Evolutionary conservation across 1,284 basidiomycete species (phyloP), one percentile per base, ranked within the genome.

Genomic region (Ustilago esculenta): DNA sequence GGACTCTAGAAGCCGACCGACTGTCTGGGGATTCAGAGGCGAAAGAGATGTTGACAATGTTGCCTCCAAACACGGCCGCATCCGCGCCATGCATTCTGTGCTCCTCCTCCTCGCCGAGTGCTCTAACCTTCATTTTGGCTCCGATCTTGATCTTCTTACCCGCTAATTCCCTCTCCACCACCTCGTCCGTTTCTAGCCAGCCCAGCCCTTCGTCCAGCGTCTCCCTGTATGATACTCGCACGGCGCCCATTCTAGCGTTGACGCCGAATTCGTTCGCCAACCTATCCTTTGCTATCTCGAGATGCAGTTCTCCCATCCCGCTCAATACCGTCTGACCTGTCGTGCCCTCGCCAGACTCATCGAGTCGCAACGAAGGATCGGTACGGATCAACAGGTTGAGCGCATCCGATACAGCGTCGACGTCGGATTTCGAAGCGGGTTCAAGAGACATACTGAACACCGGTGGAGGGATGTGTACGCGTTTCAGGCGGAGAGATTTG

Each of bases 321-420:
- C 92, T 90, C 2, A 92, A 86, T 32, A 94, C 86, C 32, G 91
- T 85, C 75, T 94, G 92, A 0, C 91, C 91, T 63, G 93, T 91
- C 2, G 65, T 69, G 4, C 54, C 48, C 10, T 53, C 63, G 1
- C 60, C 58, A 4, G 70, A 40, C 15, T 67, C 68, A 49, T 82
- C 81, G 20, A 90, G 84, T 5, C 90, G 88, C 25, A 93, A 86
- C 1, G 90, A 92, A 12, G 92, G 92, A 75, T 94, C 92, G 1
- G 92, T 94, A 9, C 92, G 89, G n/a, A 88, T 85, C 21, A 94
- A 85, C 7, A 90, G 85, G 30, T 86, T 84, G 18, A 94, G 84
- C 5, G 92, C 92, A 44, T 89, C 86, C 77, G 90, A 87, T 1
- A 93, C 90, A 11, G 88, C 88, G 53, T 87, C 86, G 9, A 91